Evolutionary conservation across 2,329 filamentous ascomycete species (phyloP), one percentile per base, ranked within the genome.

Genomic region (Beauveria australis): DNA sequence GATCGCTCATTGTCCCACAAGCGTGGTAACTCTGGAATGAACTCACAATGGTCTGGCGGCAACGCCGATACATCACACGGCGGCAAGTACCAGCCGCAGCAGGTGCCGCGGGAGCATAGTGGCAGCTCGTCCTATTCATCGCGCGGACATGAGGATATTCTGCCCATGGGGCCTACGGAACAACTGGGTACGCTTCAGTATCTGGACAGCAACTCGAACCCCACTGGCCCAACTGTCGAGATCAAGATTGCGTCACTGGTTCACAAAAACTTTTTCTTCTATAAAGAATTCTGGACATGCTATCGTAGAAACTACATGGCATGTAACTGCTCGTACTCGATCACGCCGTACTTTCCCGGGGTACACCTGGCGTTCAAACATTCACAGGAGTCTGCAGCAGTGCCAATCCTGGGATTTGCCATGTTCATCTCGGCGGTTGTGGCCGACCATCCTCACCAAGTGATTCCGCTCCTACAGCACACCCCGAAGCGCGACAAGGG

Each of bases 251-350:
- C 87, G 33, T 90, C 89, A 41, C 88, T 85, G 67, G 91, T 96
- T 62, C 90, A 95, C 72, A 95, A 96, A 68, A 92, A 92, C 0
- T 95, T 96, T 75, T 96, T 96, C 71, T 3, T 92, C 95, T 1
- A 4, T 30, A 30, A 3, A 60, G 81, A 83, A 19, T 90, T 92
- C 67, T 96, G 91, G 91, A 96, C 92, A 0, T 96, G 92, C 75
- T 96, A 96, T 71, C 82, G 92, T 40, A 83, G 92, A 48, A 96
- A 96, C 72, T 96, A 96, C 74, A 94, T 96, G 71, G 88, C 89
- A 0, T 91, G 94, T 58, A 84, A 87, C 56, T 93, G 90, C 72
- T 90, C 88, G 3, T 96, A 88, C 73, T 82, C 81, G 14, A 76
- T 96, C 26, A 79, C 80, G 46, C 89, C 89, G 1, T 75, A 78